Base-by-base conservation (phyloP, 2,329 filamentous ascomycete species). In the Aquanectria penicillioides region DNA sequence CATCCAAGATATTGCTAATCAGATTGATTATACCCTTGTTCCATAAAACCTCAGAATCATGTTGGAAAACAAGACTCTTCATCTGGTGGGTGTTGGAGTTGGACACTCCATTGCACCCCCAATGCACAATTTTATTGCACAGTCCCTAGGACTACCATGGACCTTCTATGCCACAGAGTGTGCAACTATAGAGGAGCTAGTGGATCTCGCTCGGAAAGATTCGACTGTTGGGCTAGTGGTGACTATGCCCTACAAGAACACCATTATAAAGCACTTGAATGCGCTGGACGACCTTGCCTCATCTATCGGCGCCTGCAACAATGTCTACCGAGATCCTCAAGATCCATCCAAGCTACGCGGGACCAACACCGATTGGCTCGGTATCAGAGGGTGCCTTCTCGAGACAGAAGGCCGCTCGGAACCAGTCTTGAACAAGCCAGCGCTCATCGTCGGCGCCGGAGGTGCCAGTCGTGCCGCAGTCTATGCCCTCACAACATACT, bases 281-380 rank as follows among this genome's bases (percentile, higher is more conserved):
- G 70, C 68, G 2, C 61, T 77, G 1, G 78, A 80, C 38, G 68
- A 75, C 1, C 67, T 75, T 2, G 72, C 71, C 1, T 49, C 59
- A 0, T 72, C 67, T 10, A 73, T 80, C 4, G 75, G 76, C 3
- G 78, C 78, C 4, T 75, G 73, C 65, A 76, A 77, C 54, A 74
- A 74, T 43, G 67, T 76, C 13, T 75, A 76, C 59, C 61, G 64
- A 18, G 57, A 66, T 8, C 59, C 62, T 22, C 41, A 65, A 6
- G 57, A 71, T 18, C 26, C 51, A 6, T 63, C 68, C 4, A 63
- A 55, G 9, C 63, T 79, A 1, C 61, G 67, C 7, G 78, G 77
- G 3, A 76, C 74, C 6, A 81, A 81, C 57, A 81, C 78, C 2
- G 78, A 81, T 58, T 80, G 78, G 77, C 60, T 72, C 1, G 77